phyloP scores from a whole-genome alignment of 2,329 filamentous ascomycete species.

The Fusarium sp. region DNA sequence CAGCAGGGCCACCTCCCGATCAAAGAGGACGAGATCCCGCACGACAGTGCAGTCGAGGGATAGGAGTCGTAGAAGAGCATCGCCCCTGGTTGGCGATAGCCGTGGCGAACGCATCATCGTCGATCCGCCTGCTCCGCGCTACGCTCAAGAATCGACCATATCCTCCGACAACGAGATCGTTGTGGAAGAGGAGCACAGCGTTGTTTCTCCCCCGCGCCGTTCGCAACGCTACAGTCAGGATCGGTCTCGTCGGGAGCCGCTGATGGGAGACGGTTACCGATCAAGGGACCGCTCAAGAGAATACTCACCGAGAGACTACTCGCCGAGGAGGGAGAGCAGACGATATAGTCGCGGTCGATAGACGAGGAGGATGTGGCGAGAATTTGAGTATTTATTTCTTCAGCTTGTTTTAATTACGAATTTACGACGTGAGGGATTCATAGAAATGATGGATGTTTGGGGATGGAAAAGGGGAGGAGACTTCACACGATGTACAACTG shows the following conservation, averaged over 20 bases:
- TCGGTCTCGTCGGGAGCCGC: constrained; percentile 45
- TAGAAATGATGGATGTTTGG: not conserved
- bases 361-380: not conserved
- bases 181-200: constrained; percentile 54
- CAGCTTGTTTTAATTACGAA: constrained; percentile 24
- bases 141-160: constrained; percentile 43
- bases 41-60: constrained; percentile 36
- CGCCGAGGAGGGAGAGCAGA: constrained; percentile 42
- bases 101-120: constrained; percentile 46
- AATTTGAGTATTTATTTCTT: constrained; percentile 17
- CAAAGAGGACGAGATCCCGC: constrained; percentile 44
- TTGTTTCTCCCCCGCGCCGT: constrained; percentile 43
- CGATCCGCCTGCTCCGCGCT: constrained; percentile 50
- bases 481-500: not conserved
- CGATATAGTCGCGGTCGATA: constrained; percentile 40
- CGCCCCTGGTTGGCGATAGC: constrained; percentile 37
- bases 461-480: not conserved
- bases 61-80: constrained; percentile 34
- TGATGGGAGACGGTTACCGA: constrained; percentile 33
- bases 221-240: constrained; percentile 45
- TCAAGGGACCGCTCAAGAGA: constrained; percentile 41
- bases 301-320: constrained; percentile 43
- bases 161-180: constrained; percentile 56
- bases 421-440: constrained; percentile 23
- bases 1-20: constrained; percentile 35